Base-by-base conservation (phyloP, 2,329 filamentous ascomycete genomes). In the Coniella lustricola region DNA sequence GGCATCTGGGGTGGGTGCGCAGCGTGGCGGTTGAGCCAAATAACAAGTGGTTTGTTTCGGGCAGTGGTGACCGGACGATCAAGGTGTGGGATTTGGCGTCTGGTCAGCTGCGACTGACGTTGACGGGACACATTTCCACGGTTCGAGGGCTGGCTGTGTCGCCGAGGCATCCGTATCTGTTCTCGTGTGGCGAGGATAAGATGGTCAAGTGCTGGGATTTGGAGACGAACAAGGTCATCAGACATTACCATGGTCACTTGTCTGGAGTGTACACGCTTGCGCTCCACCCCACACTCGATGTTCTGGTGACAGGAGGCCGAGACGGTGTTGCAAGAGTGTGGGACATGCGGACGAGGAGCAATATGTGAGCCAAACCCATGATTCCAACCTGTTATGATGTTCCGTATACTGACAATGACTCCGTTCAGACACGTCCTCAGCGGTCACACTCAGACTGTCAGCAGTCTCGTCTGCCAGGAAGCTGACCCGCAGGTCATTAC, bases 161-260 rank as follows among this genome's bases (percentile, higher is more conserved):
- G 17, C 87, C 90, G 14, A 76, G 93, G 40, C 93, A 98, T 68
- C 94, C 93, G 0, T 98, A 98, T 63, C 77, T 98, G 9, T 98
- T 98, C 68, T 95, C 90, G 10, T 98, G 93, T 62, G 94, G 89
- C 50, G 93, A 98, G 68, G 93, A 98, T 66, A 98, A 98, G 73
- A 96, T 96, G 90, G 93, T 98, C 54, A 98, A 98, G 69, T 98
- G 93, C 70, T 98, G 93, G 93, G 93, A 98, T 71, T 72, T 98
- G 56, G 93, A 98, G 68, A 96, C 91, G n/a, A 98, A 98, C 73
- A 96, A 96, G 68, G 93, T 98, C 52, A 96, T 97, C 62, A 81
- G 91, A 34, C 90, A 96, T 68, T 98, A 97, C 66, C 93, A 98
- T 65, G 94, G 94, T 16, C 93, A 98, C 69, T 73, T 98, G 18